A percentile compares a stretch with the other conserved stretches of the same genome.
Conservation (phyloP, 345 rosid genomes). For the Hibiscus trionum region DNA sequence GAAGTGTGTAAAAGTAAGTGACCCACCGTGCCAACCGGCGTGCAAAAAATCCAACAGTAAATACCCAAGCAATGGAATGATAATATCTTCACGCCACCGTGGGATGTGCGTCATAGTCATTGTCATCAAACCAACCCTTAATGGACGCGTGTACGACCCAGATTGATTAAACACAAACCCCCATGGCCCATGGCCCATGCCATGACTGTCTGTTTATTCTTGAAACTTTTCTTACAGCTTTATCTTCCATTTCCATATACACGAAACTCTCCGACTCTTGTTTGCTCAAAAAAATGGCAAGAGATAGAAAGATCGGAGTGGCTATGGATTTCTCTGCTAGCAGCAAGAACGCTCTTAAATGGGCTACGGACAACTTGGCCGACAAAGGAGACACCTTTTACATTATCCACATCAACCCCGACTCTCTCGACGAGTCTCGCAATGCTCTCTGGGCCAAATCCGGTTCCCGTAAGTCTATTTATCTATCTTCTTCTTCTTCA, state of each 20-base stretch:
- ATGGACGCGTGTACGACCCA: conserved; percentile 7
- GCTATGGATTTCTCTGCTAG: background rate
- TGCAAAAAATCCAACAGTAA: background rate
- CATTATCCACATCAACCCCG: conserved; percentile 56
- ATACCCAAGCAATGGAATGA: no score
- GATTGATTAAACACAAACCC: background rate
- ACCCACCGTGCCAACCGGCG: background rate
- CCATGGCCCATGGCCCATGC: no score
- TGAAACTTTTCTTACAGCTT: background rate
- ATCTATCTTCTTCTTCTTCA: background rate
- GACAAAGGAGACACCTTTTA: conserved; percentile 62
- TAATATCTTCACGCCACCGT: no score
- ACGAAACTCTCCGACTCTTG: background rate
- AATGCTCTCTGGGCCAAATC: conserved; percentile 47
- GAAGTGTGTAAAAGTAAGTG: background rate
- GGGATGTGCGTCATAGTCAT: background rate
- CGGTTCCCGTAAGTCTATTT: conserved; percentile 64
- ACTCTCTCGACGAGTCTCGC: conserved; percentile 37
- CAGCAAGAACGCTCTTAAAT: background rate
- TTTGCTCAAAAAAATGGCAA: background rate
- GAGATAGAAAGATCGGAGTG: background rate
- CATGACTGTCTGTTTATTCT: background rate
- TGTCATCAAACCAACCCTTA: background rate
- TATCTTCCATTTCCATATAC: background rate
- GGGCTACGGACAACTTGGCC: conserved; percentile 43